Conservation (phyloP, 2,329 filamentous ascomycete species). For the Colletotrichum trifolii region DNA sequence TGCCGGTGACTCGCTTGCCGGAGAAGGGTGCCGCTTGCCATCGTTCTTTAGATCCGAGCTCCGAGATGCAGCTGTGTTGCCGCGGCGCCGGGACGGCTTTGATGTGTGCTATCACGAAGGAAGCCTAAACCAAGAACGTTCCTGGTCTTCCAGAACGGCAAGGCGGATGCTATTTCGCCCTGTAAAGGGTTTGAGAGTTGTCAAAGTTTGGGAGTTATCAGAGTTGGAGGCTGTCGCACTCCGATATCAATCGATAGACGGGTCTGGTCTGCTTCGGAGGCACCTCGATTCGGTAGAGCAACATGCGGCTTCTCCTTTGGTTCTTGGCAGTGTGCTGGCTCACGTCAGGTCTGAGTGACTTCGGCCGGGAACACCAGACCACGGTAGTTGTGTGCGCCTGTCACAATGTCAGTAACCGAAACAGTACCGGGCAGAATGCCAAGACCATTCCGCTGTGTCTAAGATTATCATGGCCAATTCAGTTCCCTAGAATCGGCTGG, state of each 20-base stretch:
- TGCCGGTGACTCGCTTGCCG: constrained; percentile 9
- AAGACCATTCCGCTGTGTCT: not conserved
- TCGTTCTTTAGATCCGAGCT: constrained; percentile 54
- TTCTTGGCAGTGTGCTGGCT: too few relatives aligned
- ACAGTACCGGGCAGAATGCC: constrained; percentile 9
- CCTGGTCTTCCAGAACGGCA: constrained; percentile 52
- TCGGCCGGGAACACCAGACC: too few relatives aligned
- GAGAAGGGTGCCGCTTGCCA: constrained; percentile 43
- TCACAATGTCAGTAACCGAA: not conserved
- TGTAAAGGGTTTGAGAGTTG: constrained; percentile 42
- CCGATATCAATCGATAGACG: too few relatives aligned
- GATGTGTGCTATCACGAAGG: constrained; percentile 45
- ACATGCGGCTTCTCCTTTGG: too few relatives aligned
- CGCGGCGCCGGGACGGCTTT: constrained; percentile 50
- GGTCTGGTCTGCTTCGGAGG: too few relatives aligned
- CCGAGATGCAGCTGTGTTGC: constrained; percentile 47
- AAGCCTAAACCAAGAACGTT: constrained; percentile 46
- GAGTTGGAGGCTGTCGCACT: too few relatives aligned
- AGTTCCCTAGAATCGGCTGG: constrained; percentile 17
- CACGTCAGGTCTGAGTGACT: too few relatives aligned
- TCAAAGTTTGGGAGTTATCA: not conserved
- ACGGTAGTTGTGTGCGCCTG: not conserved
- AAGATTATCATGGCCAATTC: constrained; percentile 9
- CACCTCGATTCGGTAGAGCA: too few relatives aligned
- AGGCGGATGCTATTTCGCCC: constrained; percentile 50